These are phyloP conservation scores for Heritiera fomes DNA, from an alignment of 345 rosid species.

Conservation along the genomic window DNA sequence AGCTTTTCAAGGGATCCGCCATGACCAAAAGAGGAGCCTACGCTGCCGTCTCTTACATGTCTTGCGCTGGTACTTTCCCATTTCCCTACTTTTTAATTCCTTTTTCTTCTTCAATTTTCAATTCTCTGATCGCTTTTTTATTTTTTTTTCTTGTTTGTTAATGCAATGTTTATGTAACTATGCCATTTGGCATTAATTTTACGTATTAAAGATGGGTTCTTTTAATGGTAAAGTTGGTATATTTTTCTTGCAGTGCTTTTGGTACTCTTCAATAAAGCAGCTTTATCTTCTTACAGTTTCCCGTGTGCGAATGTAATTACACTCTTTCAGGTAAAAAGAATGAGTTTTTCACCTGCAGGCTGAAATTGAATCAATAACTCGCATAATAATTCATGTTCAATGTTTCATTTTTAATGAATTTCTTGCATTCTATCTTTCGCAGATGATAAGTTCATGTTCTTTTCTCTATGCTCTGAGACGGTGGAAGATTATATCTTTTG, in stretches of 20 bases:
- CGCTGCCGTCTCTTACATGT: conserved; percentile 93
- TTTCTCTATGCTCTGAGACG: conserved; percentile 70
- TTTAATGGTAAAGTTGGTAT: background rate
- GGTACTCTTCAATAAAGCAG: conserved; percentile 95
- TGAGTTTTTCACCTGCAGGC: background rate
- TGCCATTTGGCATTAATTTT: background rate
- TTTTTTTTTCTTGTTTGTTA: background rate
- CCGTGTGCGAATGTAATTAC: conserved; percentile 91
- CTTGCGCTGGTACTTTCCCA: conserved; percentile 71
- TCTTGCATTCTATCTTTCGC: conserved; percentile 17
- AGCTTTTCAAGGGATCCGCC: conserved; percentile 82
- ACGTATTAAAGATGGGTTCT: background rate
- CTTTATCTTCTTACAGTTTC: conserved; percentile 87
- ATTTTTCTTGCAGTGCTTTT: conserved; percentile 66
- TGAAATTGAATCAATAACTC: background rate
- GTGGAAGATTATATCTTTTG: conserved; percentile 68
- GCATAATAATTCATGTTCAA: background rate
- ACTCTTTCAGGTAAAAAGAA: conserved; percentile 74
- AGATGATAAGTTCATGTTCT: conserved; percentile 82
- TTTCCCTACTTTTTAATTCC: background rate
- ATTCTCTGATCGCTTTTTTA: background rate
- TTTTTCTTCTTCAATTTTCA: background rate
- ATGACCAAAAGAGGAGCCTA: conserved; percentile 88
- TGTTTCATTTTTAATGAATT: background rate
- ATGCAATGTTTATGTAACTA: background rate